Evolutionary conservation across 768 basidiomycete species (phyloP), one percentile per base, ranked within the genome.

Genomic region (Auriscalpium microsporum): DNA sequence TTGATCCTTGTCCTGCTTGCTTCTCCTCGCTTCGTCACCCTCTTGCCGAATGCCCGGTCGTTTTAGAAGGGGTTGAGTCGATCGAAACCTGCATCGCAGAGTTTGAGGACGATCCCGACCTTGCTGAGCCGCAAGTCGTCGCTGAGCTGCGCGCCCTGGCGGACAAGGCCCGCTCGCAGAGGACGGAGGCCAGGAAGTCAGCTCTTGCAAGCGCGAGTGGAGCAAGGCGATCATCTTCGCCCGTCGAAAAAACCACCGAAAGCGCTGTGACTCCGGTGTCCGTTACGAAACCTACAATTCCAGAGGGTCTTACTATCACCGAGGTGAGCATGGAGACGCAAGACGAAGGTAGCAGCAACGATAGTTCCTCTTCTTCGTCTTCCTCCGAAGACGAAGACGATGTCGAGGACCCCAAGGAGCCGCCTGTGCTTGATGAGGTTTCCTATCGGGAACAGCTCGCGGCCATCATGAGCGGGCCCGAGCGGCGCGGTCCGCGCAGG

Each of bases 261-360:
- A 35, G 28, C 6, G 21, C 4, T 17, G 50, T 2, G 17, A n/a
- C 11, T 28, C 17, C 16, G 23, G 40, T 23, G 42, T 19, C 53
- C 14, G 45, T n/a, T 3, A 8, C 10, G 16, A 45, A 40, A 4
- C 48, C 53, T n/a, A 47, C 45, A n/a, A 36, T 53, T 11, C 48
- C 56, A 4, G 38, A 45, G 13, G 58, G 56, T 17, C 28, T 47
- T 5, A 51, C 44, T 7, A 57, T 62, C 14, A 55, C 61, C 3
- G 61, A 56, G 35, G 61, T 57, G 23, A 45, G 37, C 8, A 46
- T 62, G 17, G 47, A 57, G 47, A 48, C 40, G 28, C 37, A 50
- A 40, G 45, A 59, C 40, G 61, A 62, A 46, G 61, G 56, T 23
- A 57, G 56, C 45, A 60, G 61, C 37, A 51, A 52, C 23, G 58